A percentile compares a stretch with the other conserved stretches of the same genome.
These are phyloP conservation scores for Coemansia sp. DNA, from an alignment of 192 early-diverging fungal species.

Conservation along the genomic window DNA sequence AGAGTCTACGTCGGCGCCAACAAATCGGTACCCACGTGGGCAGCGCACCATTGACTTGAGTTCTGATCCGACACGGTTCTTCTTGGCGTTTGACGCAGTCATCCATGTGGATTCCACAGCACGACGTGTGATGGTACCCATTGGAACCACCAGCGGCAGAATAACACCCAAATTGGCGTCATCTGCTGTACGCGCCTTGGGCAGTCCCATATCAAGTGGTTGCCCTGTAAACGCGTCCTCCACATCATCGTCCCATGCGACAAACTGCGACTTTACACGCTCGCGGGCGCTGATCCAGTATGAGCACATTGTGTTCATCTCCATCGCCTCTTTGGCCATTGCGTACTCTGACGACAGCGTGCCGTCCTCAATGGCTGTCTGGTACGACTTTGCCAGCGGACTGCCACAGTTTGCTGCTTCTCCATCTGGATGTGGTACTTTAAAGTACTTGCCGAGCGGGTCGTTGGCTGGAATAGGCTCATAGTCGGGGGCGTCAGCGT, in stretches of 20 bases:
- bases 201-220: slow-evolving; percentile 32
- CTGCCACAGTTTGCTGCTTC: slow-evolving; percentile 76
- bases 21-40: slow-evolving; percentile 79
- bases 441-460: slow-evolving; percentile 55
- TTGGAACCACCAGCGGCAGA: slow-evolving; percentile 83
- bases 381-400: slow-evolving; percentile 83
- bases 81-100: slow-evolving; percentile 91
- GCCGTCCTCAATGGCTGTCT: slow-evolving; percentile 75
- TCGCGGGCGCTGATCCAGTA: slow-evolving; percentile 91
- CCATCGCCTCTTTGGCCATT: slow-evolving; percentile 74
- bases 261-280: slow-evolving; percentile 81
- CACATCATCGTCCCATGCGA: slow-evolving; percentile 66
- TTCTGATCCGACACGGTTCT: slow-evolving; percentile 88
- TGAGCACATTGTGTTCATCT: slow-evolving; percentile 72
- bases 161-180: slow-evolving; percentile 65
- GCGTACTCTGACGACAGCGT: slow-evolving; percentile 70
- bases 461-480: slow-evolving; percentile 43
- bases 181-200: not conserved
- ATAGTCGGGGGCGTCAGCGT: slow-evolving; percentile 52
- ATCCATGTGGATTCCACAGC: slow-evolving; percentile 93
- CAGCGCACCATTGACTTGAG: slow-evolving; percentile 85
- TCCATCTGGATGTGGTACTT: slow-evolving; percentile 86
- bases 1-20: slow-evolving; percentile 96
- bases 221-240: slow-evolving; percentile 41
- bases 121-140: slow-evolving; percentile 96